Conservation (phyloP, 345 rosid species). For the Hypericum perforatum region DNA sequence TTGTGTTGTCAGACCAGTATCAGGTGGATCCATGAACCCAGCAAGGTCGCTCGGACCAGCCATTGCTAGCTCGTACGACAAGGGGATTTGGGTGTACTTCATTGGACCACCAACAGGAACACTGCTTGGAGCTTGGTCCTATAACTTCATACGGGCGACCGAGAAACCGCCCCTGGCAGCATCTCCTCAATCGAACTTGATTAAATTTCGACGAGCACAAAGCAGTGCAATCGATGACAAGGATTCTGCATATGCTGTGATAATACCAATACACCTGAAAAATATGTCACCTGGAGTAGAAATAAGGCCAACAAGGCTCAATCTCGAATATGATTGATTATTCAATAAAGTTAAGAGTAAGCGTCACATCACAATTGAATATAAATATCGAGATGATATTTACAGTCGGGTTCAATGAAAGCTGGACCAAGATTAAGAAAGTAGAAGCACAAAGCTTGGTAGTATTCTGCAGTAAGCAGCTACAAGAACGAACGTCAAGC, state of each 20-base stretch:
- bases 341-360: no score
- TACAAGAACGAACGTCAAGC: slow-evolving; percentile 23
- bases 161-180: slow-evolving; percentile 19
- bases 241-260: slow-evolving; percentile 14
- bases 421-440: no score
- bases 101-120: slow-evolving; percentile 40
- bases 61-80: slow-evolving; percentile 34
- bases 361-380: no score
- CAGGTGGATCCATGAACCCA: slow-evolving; percentile 57
- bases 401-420: no score
- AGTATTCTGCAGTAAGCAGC: no score
- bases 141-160: slow-evolving; percentile 21
- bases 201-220: slow-evolving; percentile 17
- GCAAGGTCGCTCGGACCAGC: slow-evolving; percentile 48
- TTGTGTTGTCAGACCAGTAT: slow-evolving; percentile 32
- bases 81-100: slow-evolving; percentile 41
- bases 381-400: no score
- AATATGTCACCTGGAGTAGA: no score
- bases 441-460: no score
- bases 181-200: slow-evolving; percentile 18
- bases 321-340: background rate
- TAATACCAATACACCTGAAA: no score
- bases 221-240: slow-evolving; percentile 4
- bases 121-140: slow-evolving; percentile 31
- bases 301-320: background rate